Base-by-base conservation (phyloP, 2,329 filamentous ascomycete species). In the Ophiosphaerella korrae region DNA sequence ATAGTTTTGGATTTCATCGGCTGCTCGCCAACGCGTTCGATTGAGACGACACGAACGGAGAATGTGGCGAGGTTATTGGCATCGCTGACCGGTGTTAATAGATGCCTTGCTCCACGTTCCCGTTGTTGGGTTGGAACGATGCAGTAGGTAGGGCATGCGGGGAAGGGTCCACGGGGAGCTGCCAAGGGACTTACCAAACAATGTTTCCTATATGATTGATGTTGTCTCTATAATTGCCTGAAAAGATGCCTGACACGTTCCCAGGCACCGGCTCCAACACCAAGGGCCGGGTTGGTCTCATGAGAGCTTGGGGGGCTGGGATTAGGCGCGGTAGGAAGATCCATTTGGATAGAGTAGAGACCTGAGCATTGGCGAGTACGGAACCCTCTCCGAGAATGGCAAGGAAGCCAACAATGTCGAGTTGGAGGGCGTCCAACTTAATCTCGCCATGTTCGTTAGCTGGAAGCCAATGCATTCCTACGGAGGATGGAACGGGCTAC, bases 321-420 rank as follows among this genome's bases (percentile, higher is more conserved):
- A 81, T 68, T 33, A 82, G 71, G 34, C 79, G 75, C 32, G 79
- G 79, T 6, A 81, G 66, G 53, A 77, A 80, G 55, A 78, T 78
- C 62, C 79, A 77, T 62, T 65, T 72, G 9, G 79, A 81, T 5
- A 81, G 70, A 0, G 78, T 78, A 5, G 77, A 75, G 18, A 82
- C 77, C 61, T 81, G 78, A 14, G 79, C 78, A 55, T 79, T 80
- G 36, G 77, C 75, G 6, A 77, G 67, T 18, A 82, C 74, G 41
- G 75, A 79, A 68, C 78, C 78, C 64, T 82, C 79, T 39, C 79
- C 79, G 24, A 82, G 66, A 54, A 82, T 78, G 50, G 79, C 79
- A n/a, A 82, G 76, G 62, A 81, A 81, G 63, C 80, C 80, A 51
- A 83, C 80, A 41, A 82, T 82, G 59, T 83, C 80, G 41, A 82